Evolutionary conservation across 1,139 yeast species (phyloP), one percentile per base, ranked within the genome.

Genomic region (Kluyveromyces sp.): DNA sequence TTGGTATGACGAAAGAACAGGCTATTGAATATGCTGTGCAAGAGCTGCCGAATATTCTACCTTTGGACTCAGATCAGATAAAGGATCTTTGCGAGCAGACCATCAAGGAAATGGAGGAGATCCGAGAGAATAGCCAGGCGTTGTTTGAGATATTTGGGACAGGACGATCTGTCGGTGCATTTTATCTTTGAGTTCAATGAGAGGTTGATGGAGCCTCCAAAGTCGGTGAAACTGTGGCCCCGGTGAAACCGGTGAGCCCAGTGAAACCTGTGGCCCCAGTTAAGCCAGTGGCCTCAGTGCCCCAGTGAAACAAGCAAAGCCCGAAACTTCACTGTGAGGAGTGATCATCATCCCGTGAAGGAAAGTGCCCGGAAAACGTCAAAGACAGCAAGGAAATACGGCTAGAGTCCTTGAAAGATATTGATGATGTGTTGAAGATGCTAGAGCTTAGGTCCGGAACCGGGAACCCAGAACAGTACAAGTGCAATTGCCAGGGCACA

Each of bases 401-500:
- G 53, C 66, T 83, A 37, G 75, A 79, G 47, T 87, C 83, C 45
- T 69, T 77, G 31, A 73, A 72, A 45, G 72, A 73, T 41, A 60
- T 85, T 26, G 80, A 80, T 25, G 72, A 71, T 4, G 67, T 65
- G 4, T 59, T 67, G 21, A 63, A 58, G 32, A 61, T 61, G 39
- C 55, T 75, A 29, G 79, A 74, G 47, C 49, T 71, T 1, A 58
- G 58, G 25, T 54, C 61, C 3, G 59, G 57, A 7, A 52, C 53
- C 15, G 53, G 55, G 37, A 51, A 70, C 1, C 48, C 56, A 2
- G 56, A 57, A 4, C 30, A 42, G 21, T 57, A 66, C 34, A 58
- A 54, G 1, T 94, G 99, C 60, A 77, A 83, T 53, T 94, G 99
- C 60, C 82, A 81, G 77, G 92, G 86, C 1, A 79, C 85, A 2